Evolutionary conservation across 768 basidiomycete species (phyloP), one percentile per base, ranked within the genome.

Genomic region (Pleurotus ostreatus): DNA sequence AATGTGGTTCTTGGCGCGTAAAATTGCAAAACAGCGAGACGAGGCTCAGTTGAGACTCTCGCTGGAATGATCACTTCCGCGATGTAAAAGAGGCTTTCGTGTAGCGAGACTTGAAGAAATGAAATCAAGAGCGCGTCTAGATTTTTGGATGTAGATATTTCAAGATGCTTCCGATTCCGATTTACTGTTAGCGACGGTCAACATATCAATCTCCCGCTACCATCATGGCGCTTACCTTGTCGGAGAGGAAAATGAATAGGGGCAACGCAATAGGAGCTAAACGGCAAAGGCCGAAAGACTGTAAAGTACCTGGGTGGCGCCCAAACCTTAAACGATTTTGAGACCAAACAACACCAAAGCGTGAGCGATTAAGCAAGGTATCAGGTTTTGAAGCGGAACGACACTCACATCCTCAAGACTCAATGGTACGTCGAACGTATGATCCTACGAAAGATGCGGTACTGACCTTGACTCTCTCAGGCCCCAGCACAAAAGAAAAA

Each of bases 331-430:
- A 53, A 20, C 41, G 8, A 69, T 70, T 65, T 71, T 67, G 67
- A 71, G 66, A 69, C 71, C 66, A 75, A 73, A 77, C 74, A 76
- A 63, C 66, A 46, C 62, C 60, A 66, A 66, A 73, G 72, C 70
- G 71, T 74, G 72, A 71, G 72, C 70, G 57, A 53, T 55, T 15
- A 48, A 46, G 59, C 58, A 61, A 65, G 56, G 63, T 65, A 57
- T 62, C 67, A 65, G 63, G 59, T 62, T 68, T 71, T 71, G 51
- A 40, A 53, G 71, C 74, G 78, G 81, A 81, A 70, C 78, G 78
- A 80, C 78, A 66, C 73, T 76, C 72, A 81, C 78, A 77, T 76
- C 80, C 71, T 75, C 83, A 86, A 84, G 78, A 82, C 76, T 44
- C 51, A 15, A 86, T 88, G 85, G 85, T 86, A 59, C 64, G 84